These are phyloP conservation scores for Paracoccidioides lutzii DNA, from an alignment of 2,329 filamentous ascomycete species.

Conservation along the genomic window DNA sequence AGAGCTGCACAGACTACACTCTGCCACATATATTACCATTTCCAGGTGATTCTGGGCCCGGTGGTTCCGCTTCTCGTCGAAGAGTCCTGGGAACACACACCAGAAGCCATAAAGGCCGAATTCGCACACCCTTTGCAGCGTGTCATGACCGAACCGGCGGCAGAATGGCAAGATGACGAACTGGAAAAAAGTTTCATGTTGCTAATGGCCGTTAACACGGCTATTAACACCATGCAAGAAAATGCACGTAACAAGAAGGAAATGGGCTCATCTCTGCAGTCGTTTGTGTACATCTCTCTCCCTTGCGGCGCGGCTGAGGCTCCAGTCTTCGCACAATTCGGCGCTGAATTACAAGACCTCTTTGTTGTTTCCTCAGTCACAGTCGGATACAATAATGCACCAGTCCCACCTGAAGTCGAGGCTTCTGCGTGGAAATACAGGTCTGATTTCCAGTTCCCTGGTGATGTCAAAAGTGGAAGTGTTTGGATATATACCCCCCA, in stretches of 20 bases:
- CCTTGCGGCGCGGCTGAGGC: conserved; percentile 10
- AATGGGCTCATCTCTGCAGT: conserved; percentile 70
- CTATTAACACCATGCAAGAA: conserved; percentile 66
- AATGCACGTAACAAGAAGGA: conserved; percentile 55
- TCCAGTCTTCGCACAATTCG: conserved; percentile 20
- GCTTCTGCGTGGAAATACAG: conserved; percentile 32
- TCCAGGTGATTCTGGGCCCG: conserved; percentile 68
- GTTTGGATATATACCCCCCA: conserved; percentile 36
- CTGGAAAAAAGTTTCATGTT: conserved; percentile 35
- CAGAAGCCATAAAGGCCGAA: conserved; percentile 47
- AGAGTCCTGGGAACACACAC: conserved; percentile 72
- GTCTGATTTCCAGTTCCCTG: conserved; percentile 27
- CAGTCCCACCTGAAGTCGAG: conserved; percentile 16
- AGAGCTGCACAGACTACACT: conserved; percentile 44
- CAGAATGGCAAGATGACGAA: conserved; percentile 30
- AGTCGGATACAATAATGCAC: conserved; percentile 25
- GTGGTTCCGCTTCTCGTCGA: conserved; percentile 74
- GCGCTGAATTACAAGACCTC: conserved; percentile 45
- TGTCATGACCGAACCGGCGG: conserved; percentile 18
- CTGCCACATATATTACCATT: conserved; percentile 52
- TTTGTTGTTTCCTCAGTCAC: conserved; percentile 58
- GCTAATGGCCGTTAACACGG: conserved; percentile 42
- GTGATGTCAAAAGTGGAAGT: conserved; percentile 19
- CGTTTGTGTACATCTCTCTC: conserved; percentile 43
- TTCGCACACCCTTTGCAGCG: conserved; percentile 34